A percentile compares a stretch with the other conserved stretches of the same genome.
Conservation (phyloP, 306 rosid genomes). For the Crotalaria pallida region DNA sequence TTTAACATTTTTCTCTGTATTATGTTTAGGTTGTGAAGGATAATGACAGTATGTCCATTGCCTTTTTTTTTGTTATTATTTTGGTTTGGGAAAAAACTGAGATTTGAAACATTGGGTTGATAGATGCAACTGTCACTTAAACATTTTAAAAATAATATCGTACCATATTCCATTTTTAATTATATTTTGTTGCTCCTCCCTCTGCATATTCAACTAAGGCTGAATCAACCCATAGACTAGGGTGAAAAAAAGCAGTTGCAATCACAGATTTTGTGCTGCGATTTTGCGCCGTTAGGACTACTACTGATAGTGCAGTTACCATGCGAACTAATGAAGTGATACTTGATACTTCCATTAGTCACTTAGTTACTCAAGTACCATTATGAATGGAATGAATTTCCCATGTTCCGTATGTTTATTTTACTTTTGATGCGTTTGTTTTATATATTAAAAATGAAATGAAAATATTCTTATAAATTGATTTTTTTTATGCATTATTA, state of each 20-base stretch:
- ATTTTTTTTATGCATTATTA: too few relatives aligned
- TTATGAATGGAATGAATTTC: conserved; percentile 37
- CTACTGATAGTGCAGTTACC: conserved; percentile 27
- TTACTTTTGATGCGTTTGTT: background rate
- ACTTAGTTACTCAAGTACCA: conserved; percentile 58
- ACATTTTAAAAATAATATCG: too few relatives aligned
- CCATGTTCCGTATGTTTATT: conserved; percentile 28
- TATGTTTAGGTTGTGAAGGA: too few relatives aligned
- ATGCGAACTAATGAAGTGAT: conserved; percentile 31
- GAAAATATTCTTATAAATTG: too few relatives aligned
- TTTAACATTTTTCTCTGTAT: too few relatives aligned
- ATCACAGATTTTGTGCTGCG: conserved; percentile 38
- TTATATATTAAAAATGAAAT: too few relatives aligned
- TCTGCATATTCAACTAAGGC: conserved; percentile 1
- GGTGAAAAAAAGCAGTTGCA: conserved; percentile 36
- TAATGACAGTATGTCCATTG: too few relatives aligned
- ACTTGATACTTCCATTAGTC: conserved; percentile 53
- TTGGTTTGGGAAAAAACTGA: too few relatives aligned
- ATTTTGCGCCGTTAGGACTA: conserved; percentile 33
- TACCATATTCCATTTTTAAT: too few relatives aligned
- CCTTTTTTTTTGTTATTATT: too few relatives aligned
- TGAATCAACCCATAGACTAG: background rate
- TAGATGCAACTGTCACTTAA: too few relatives aligned
- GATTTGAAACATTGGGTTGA: too few relatives aligned
- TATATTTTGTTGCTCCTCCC: background rate